Evolutionary conservation across 139 green algal species (phyloP).

Genomic region (Mychonastes homosphaera): DNA sequence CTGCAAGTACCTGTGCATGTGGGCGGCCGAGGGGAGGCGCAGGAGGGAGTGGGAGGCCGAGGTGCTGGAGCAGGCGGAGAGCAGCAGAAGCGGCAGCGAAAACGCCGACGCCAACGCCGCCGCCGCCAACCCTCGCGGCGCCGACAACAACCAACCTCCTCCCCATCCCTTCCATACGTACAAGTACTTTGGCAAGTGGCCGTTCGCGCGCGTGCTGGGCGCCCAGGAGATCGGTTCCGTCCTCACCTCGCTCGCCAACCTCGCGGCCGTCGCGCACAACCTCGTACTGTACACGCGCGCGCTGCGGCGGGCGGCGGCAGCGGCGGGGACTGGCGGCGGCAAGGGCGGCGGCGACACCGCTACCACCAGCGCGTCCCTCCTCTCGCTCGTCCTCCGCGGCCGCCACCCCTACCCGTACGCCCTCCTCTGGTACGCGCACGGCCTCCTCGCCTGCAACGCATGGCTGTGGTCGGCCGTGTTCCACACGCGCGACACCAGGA

Average conservation of each 20-base stretch:
- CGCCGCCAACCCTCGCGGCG: not conserved
- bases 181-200: slow-evolving; percentile 89
- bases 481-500: slow-evolving; percentile 50
- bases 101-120: not conserved
- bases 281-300: slow-evolving; percentile 10
- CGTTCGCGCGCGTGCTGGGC: slow-evolving; percentile 59
- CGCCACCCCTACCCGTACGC: slow-evolving; percentile 28
- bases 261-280: slow-evolving; percentile 43
- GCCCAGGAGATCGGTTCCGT: slow-evolving; percentile 60
- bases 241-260: slow-evolving; percentile 64
- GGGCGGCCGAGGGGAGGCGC: slow-evolving; percentile 28
- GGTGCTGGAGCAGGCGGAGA: no score
- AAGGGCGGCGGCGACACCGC: not conserved
- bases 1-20: slow-evolving; percentile 79
- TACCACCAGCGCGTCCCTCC: not conserved
- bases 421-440: slow-evolving; percentile 48
- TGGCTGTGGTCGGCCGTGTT: slow-evolving; percentile 78
- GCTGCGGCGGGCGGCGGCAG: not conserved
- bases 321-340: not conserved
- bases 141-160: no score
- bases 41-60: no score
- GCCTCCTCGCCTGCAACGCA: slow-evolving; percentile 36
- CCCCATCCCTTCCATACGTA: no score
- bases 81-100: not conserved
- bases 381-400: not conserved